Evolutionary conservation across 768 basidiomycete species (phyloP), one percentile per base, ranked within the genome.

Genomic region (Leccinum longicurvipes): DNA sequence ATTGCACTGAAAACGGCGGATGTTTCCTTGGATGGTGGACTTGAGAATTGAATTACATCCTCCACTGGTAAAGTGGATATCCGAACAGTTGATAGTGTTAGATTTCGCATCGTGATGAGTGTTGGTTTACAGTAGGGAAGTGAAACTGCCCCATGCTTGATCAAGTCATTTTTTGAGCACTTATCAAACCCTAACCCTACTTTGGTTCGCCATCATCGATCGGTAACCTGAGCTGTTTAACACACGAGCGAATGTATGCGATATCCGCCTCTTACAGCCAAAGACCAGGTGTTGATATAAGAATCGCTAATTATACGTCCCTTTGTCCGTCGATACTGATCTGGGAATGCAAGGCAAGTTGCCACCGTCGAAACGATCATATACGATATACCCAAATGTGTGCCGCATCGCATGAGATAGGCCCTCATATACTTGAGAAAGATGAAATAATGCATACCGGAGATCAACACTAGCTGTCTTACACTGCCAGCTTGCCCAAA

Each of bases 101-200:
- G 76, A 70, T 85, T 86, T 60, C 84, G 77, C 85, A 85, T 85
- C 41, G 52, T 6, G 42, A 50, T 21, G 29, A 39, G 32, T 8
- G 61, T 39, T 42, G 28, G n/a, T 3, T 44, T 41, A 10, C 5
- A 8, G 39, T 8, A 19, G 39, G 46, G 17, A 46, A 17, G 41
- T 36, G 10, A 39, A 41, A n/a, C n/a, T n/a, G n/a, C n/a, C n/a
- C n/a, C n/a, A n/a, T n/a, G n/a, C 21, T n/a, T 44, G 44, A 45
- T 45, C 24, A 19, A 42, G 41, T 42, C 21, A 42, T 21, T 42
- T 23, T 11, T 42, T 19, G 9, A 19, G 41, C 11, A 19, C 41
- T 21, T 42, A 21, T 42, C 41, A 42, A 21, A 21, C 41, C 41
- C 19, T 21, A 42, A 42, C 41, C n/a, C n/a, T n/a, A n/a, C n/a